A percentile compares a stretch with the other conserved stretches of the same genome.
Evolutionary conservation across 106 monocot species (phyloP).

Genomic region (Allium sativum): DNA sequence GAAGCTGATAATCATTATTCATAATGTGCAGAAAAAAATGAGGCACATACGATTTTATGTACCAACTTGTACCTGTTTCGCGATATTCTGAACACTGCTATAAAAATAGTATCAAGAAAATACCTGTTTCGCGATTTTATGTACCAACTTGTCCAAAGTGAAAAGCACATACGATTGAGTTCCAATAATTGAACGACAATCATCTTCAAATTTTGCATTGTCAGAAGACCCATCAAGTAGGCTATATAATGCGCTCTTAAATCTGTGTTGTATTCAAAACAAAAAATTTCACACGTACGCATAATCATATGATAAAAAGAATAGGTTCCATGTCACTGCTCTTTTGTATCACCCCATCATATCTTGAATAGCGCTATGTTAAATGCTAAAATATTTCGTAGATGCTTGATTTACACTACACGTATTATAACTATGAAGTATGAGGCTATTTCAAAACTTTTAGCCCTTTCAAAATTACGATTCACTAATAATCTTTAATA

Average conservation of each 20-base stretch:
- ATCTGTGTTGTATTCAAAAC: constrained; percentile 27
- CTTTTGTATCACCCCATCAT: too few species aligned
- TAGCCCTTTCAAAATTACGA: too few species aligned
- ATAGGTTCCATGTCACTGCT: background rate
- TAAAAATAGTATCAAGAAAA: background rate
- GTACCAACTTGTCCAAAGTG: constrained; percentile 87
- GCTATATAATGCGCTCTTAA: constrained; percentile 56
- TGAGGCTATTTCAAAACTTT: too few species aligned
- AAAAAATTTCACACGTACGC: background rate
- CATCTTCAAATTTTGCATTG: constrained; percentile 94
- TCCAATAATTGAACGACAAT: constrained; percentile 72
- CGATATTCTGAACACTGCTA: background rate
- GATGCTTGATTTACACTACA: too few species aligned
- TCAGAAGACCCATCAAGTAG: constrained; percentile 83
- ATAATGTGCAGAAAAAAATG: background rate
- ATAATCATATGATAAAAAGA: background rate
- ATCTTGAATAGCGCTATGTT: too few species aligned
- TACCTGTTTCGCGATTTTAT: constrained; percentile 93
- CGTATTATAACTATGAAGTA: too few species aligned
- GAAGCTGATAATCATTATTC: constrained; percentile 39
- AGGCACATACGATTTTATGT: constrained; percentile 9
- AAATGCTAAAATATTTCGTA: too few species aligned
- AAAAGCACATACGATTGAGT: constrained; percentile 91
- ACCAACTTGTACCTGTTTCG: background rate
- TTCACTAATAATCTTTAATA: too few species aligned